phyloP scores from a whole-genome alignment of 2,329 filamentous ascomycete species.

The Pseudogymnoascus sp. region DNA sequence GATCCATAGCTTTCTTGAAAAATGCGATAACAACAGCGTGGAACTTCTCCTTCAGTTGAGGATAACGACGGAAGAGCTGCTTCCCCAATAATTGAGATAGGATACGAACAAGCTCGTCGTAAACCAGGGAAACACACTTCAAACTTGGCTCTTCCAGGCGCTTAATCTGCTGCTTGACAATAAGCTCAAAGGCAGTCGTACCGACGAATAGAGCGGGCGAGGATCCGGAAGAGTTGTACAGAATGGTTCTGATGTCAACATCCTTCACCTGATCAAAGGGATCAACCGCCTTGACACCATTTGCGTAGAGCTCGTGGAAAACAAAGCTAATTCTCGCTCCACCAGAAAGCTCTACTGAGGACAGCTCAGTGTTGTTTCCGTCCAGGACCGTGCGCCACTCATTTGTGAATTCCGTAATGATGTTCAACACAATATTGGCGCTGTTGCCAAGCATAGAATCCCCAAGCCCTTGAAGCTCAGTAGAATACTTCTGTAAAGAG shows the following conservation, averaged over 20 bases:
- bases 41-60: conserved; percentile 93
- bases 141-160: conserved; percentile 90
- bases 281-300: conserved; percentile 95
- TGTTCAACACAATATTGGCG: conserved; percentile 93
- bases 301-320: conserved; percentile 96
- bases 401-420: conserved; percentile 97
- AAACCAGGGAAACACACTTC: conserved; percentile 95
- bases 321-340: conserved; percentile 98
- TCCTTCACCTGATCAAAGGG: conserved; percentile 98
- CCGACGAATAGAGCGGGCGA: conserved; percentile 95
- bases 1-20: conserved; percentile 98
- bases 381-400: conserved; percentile 96
- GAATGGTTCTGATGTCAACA: conserved; percentile 89
- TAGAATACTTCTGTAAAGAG: conserved; percentile 83
- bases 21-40: conserved; percentile 86
- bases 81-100: conserved; percentile 84
- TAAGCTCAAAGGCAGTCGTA: conserved; percentile 95
- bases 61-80: conserved; percentile 85
- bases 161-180: conserved; percentile 98
- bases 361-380: conserved; percentile 93
- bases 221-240: conserved; percentile 98
- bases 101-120: conserved; percentile 95
- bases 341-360: conserved; percentile 87
- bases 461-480: conserved; percentile 75
- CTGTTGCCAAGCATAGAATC: conserved; percentile 95